A percentile compares a stretch with the other conserved stretches of the same genome.
phyloP scores from a whole-genome alignment of 345 rosid genomes.

The Nephelium lappaceum region DNA sequence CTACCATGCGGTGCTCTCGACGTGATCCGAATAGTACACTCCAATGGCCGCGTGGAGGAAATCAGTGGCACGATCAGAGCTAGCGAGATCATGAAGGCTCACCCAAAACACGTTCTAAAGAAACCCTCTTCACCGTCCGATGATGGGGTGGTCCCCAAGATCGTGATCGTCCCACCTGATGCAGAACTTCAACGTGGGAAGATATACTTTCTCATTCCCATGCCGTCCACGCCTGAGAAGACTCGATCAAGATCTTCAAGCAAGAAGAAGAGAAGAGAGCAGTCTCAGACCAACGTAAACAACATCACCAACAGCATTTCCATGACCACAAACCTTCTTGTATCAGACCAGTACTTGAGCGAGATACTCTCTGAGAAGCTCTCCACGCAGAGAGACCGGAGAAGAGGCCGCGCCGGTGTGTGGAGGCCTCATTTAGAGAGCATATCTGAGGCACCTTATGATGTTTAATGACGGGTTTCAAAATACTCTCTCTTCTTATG shows the following conservation, averaged over 20 bases:
- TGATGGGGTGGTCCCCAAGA: constrained; percentile 60
- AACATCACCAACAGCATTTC: constrained; percentile 27
- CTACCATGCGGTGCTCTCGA: constrained; percentile 96
- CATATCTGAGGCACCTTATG: constrained; percentile 60
- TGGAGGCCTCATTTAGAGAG: constrained; percentile 98
- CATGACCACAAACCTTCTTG: constrained; percentile 35
- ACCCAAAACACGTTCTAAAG: constrained; percentile 87
- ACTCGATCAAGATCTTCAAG: constrained; percentile 30
- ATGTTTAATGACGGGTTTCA: constrained; percentile 28
- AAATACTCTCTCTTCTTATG: background rate
- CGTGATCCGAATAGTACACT: constrained; percentile 90
- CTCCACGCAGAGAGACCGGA: constrained; percentile 73
- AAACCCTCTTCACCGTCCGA: constrained; percentile 66
- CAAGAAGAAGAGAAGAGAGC: constrained; percentile 29
- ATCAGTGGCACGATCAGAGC: constrained; percentile 82
- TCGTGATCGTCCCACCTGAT: constrained; percentile 87
- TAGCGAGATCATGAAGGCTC: constrained; percentile 75
- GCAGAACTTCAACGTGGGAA: constrained; percentile 94
- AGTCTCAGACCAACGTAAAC: background rate
- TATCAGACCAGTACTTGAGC: constrained; percentile 83
- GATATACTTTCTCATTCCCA: constrained; percentile 90
- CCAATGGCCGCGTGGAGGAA: constrained; percentile 89
- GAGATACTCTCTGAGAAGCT: constrained; percentile 88
- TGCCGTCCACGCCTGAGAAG: constrained; percentile 40
- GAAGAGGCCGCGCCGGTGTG: constrained; percentile 85